Conservation (phyloP, 2,329 filamentous ascomycete genomes). For the Chrysoporthe deuterocubensis region DNA sequence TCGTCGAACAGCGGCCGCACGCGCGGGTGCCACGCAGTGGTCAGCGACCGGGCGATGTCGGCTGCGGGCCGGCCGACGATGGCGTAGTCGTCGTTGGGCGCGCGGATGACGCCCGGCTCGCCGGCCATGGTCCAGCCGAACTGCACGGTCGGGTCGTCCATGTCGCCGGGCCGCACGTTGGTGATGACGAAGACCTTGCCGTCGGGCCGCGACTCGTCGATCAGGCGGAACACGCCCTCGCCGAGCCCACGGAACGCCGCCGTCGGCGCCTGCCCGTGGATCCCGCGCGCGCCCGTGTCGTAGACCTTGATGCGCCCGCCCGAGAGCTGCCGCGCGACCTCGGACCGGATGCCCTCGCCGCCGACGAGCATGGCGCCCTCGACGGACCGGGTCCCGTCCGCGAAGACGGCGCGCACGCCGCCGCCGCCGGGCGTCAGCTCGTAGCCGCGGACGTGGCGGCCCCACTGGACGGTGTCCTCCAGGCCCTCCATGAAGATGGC, state of each 20-base stretch:
- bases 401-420: conserved; percentile 62
- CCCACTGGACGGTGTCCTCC: conserved; percentile 60
- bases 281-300: conserved; percentile 65
- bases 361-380: conserved; percentile 64
- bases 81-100: conserved; percentile 63
- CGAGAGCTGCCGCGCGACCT: conserved; percentile 63
- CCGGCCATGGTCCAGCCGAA: conserved; percentile 70
- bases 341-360: conserved; percentile 66
- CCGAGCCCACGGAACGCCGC: conserved; percentile 64
- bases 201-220: conserved; percentile 50
- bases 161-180: conserved; percentile 64
- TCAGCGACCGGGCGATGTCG: conserved; percentile 58
- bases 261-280: conserved; percentile 67
- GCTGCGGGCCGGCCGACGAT: conserved; percentile 62
- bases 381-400: conserved; percentile 61
- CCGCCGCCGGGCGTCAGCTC: conserved; percentile 47
- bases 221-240: conserved; percentile 64
- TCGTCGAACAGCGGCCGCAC: conserved; percentile 61
- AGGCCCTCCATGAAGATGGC: conserved; percentile 59
- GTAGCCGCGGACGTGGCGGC: conserved; percentile 60
- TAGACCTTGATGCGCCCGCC: conserved; percentile 62
- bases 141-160: conserved; percentile 58
- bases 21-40: conserved; percentile 58
- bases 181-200: conserved; percentile 62
- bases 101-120: conserved; percentile 58